Base-by-base conservation (phyloP, 169 alveolate genomes). In the Cryptosporidium baileyi region DNA sequence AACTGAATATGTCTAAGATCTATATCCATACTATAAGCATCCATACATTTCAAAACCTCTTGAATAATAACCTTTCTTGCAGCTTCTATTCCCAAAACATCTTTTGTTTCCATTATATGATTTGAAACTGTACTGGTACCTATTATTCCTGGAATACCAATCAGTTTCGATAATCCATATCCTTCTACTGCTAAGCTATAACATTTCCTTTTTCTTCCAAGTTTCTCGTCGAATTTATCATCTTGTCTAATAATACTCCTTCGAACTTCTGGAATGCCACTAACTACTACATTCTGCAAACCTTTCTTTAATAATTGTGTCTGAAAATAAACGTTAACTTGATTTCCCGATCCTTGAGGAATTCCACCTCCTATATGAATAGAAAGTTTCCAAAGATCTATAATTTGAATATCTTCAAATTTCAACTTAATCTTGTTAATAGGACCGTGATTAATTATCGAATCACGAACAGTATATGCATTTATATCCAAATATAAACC, bases 1-100 rank as follows among this genome's bases (percentile, higher is more conserved):
- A 98, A 94, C 62, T 96, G 93, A 91, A 98, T 96, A 92, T 97
- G 99, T 52, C 99, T 90, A 36, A 93, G 88, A 90, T 98, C 99
- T 2, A 96, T 95, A 62, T 96, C 95, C 82, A 96, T 95, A 44
- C 97, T 93, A 89, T 96, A 98, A 24, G 97, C 95, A 67, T 93
- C 95, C 96, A 96, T 94, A 34, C 98, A 96, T 65, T 92, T 92
- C 34, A 93, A 91, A 49, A 98, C 96, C 82, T 98, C 99, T 74
- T 93, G 90, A 40, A 96, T 96, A 67, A 98, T 97, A 13, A 96
- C 94, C 19, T 92, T 82, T 82, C 99, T 93, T 0, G 99, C 99
- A 9, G 99, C 99, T 90, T 98, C 99, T 19, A 96, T 94, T 34
- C 99, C 99, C 52, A 95, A 91, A 38, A 95, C 94, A 82, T 91